phyloP scores from a whole-genome alignment of 2,329 filamentous ascomycete genomes.

The Pochonia chlamydosporia region DNA sequence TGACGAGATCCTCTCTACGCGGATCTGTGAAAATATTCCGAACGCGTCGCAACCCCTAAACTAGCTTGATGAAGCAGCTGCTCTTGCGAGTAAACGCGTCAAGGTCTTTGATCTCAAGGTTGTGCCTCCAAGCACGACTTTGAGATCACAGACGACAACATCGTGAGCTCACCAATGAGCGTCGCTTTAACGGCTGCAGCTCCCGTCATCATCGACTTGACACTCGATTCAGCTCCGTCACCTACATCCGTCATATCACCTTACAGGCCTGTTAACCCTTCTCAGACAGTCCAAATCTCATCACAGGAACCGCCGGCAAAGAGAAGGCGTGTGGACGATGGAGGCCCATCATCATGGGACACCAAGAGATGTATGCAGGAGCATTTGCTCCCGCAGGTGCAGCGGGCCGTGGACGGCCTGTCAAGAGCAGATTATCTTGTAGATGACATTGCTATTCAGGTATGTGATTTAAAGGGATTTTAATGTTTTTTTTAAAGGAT shows the following conservation, averaged over 20 bases:
- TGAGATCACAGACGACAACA: not conserved
- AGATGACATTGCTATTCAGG: conserved; percentile 23
- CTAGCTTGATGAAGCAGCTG: too few relatives aligned
- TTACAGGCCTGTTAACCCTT: not conserved
- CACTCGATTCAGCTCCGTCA: conserved; percentile 8
- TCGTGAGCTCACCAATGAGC: conserved; percentile 16
- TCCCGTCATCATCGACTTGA: conserved; percentile 24
- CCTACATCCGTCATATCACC: conserved; percentile 7
- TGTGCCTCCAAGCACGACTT: conserved; percentile 2
- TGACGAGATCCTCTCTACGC: too few relatives aligned
- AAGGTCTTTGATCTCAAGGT: not conserved
- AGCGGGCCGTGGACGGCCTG: conserved; percentile 18
- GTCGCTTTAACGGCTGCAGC: conserved; percentile 19
- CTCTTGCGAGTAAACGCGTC: too few relatives aligned
- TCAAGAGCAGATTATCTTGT: conserved; percentile 16
- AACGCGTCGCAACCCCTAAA: too few relatives aligned
- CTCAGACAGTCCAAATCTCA: not conserved
- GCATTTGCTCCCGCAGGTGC: conserved; percentile 28
- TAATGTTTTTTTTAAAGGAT: too few relatives aligned
- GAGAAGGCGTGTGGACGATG: conserved; percentile 21
- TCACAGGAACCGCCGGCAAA: conserved; percentile 23
- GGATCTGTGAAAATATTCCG: too few relatives aligned
- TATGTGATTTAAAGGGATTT: too few relatives aligned
- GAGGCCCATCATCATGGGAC: conserved; percentile 7
- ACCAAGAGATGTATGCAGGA: conserved; percentile 19